A percentile compares a stretch with the other conserved stretches of the same genome.
phyloP scores from a whole-genome alignment of 768 basidiomycete species.

The Xerocomellus amylosporus region DNA sequence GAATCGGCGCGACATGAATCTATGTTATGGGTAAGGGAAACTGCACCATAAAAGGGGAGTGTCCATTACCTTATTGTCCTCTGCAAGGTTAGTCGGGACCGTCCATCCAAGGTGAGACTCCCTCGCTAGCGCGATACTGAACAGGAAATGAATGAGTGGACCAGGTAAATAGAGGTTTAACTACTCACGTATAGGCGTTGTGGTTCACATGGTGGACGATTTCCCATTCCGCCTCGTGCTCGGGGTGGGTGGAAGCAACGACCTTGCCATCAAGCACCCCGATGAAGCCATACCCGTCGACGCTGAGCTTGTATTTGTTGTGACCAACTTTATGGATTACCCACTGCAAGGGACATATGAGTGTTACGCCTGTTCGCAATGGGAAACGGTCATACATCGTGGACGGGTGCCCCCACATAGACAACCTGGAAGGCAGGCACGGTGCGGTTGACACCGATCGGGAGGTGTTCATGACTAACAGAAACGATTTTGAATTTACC shows the following conservation, averaged over 20 bases:
- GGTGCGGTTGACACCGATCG: neutral
- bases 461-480: too few relatives aligned
- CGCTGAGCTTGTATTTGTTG: neutral
- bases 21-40: neutral
- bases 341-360: neutral
- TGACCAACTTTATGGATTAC: accelerated
- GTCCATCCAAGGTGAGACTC: neutral
- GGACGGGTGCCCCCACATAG: accelerated
- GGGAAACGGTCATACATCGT: neutral
- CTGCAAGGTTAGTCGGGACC: neutral
- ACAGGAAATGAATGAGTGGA: neutral
- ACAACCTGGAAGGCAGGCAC: neutral
- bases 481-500: neutral
- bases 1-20: neutral
- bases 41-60: neutral
- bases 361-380: neutral
- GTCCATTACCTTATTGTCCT: neutral
- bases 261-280: neutral
- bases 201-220: neutral
- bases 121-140: neutral
- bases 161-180: neutral
- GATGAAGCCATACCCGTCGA: neutral
- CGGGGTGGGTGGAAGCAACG: neutral
- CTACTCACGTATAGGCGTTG: neutral
- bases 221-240: neutral